Conservation (phyloP, 768 basidiomycete genomes). For the Trametes sanguinea region DNA sequence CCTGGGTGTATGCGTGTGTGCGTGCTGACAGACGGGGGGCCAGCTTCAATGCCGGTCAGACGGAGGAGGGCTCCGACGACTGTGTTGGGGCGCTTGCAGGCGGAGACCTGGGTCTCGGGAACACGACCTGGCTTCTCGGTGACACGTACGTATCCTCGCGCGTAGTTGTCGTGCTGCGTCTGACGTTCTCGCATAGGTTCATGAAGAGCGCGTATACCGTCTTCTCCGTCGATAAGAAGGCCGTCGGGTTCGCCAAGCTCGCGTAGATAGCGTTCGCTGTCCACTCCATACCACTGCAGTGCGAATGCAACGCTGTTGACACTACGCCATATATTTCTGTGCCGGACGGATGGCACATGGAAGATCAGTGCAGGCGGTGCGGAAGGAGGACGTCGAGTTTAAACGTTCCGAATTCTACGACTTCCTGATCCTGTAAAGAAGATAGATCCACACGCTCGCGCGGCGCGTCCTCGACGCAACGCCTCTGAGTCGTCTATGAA, state of each 20-base stretch:
- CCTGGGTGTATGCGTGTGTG: too few relatives aligned
- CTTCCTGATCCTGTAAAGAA: too few relatives aligned
- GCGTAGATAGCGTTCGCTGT: background rate
- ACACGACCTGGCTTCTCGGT: slow-evolving; percentile 23
- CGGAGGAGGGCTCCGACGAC: slow-evolving; percentile 3
- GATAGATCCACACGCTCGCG: too few relatives aligned
- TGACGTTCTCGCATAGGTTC: background rate
- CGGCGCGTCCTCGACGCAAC: too few relatives aligned
- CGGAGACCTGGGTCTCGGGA: slow-evolving; percentile 21
- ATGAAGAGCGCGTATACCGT: slow-evolving; percentile 17
- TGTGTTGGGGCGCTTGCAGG: slow-evolving; percentile 21
- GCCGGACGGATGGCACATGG: too few relatives aligned
- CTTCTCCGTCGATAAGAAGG: slow-evolving; percentile 14
- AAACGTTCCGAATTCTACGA: too few relatives aligned
- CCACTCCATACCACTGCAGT: background rate
- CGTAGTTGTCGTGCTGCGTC: too few relatives aligned
- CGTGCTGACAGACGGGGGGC: background rate
- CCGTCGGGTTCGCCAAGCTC: slow-evolving; percentile 15
- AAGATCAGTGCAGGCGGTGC: too few relatives aligned
- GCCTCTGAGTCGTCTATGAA: too few relatives aligned
- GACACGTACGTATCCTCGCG: slow-evolving; percentile 13
- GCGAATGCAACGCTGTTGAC: background rate
- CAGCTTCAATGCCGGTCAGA: slow-evolving; percentile 20
- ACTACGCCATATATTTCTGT: background rate
- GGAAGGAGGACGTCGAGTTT: too few relatives aligned